Evolutionary conservation across 75 land plant species (phyloP).

Genomic region (Cunninghamia lanceolata): DNA sequence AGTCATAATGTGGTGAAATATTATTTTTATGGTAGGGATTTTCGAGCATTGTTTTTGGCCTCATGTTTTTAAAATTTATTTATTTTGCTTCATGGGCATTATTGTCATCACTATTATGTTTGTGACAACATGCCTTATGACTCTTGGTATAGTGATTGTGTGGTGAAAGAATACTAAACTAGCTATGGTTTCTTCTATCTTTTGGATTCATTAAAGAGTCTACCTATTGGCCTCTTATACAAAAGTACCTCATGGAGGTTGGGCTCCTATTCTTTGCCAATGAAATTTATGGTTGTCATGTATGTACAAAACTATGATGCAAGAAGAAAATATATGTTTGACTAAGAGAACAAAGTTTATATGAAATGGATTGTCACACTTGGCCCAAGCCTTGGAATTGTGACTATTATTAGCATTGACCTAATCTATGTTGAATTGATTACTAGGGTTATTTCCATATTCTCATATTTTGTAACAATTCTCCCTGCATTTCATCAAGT

Average conservation of each 20-base stretch:
- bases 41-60: constrained; percentile 44
- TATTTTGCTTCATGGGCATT: constrained; percentile 48
- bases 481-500: constrained; percentile 71
- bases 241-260: constrained; percentile 48
- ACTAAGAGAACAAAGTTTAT: constrained; percentile 51
- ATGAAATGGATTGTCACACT: constrained; percentile 50
- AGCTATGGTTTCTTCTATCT: constrained; percentile 53
- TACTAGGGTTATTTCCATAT: constrained; percentile 49
- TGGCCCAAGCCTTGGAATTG: constrained; percentile 47
- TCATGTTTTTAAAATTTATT: constrained; percentile 7
- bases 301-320: constrained; percentile 51
- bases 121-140: constrained; percentile 79
- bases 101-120: constrained; percentile 76
- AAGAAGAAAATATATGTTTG: constrained; percentile 53
- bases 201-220: constrained; percentile 40
- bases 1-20: constrained; percentile 63
- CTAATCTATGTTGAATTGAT: constrained; percentile 48
- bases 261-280: constrained; percentile 45
- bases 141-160: constrained; percentile 75
- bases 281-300: constrained; percentile 39
- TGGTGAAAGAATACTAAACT: constrained; percentile 47
- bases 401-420: constrained; percentile 54
- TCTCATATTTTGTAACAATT: constrained; percentile 62
- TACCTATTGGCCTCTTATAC: constrained; percentile 43
- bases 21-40: constrained; percentile 23